phyloP scores from a whole-genome alignment of 2,329 filamentous ascomycete species.

The Sporothrix globosa region DNA sequence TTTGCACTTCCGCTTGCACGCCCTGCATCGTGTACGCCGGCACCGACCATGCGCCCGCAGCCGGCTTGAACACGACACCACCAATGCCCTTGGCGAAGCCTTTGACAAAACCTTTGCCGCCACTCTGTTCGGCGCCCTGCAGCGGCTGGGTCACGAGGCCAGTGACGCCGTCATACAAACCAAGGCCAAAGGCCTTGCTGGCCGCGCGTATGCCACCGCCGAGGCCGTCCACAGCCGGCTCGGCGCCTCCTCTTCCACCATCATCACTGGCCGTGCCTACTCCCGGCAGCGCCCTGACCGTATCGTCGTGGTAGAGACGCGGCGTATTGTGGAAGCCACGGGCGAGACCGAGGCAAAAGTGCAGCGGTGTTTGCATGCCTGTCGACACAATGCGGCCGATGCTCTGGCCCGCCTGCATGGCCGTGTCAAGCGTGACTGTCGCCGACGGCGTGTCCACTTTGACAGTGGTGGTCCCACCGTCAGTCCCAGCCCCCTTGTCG shows the following conservation, averaged over 20 bases:
- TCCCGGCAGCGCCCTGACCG: conserved; percentile 55
- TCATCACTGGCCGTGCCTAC: conserved; percentile 55
- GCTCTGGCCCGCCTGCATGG: conserved; percentile 40
- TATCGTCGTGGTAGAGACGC: conserved; percentile 81
- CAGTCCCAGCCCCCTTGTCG: neutral
- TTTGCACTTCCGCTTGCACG: conserved; percentile 72
- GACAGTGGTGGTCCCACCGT: neutral
- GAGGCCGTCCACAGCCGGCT: conserved; percentile 65
- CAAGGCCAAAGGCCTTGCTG: conserved; percentile 75
- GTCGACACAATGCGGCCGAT: conserved; percentile 73
- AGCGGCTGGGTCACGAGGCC: conserved; percentile 77
- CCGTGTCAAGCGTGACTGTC: conserved; percentile 29
- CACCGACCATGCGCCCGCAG: conserved; percentile 71
- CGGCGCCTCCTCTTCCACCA: conserved; percentile 2
- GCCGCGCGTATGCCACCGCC: conserved; percentile 76
- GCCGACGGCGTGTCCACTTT: conserved; percentile 5
- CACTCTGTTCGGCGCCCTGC: conserved; percentile 50
- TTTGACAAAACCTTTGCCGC: conserved; percentile 66
- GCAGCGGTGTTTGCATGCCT: conserved; percentile 79
- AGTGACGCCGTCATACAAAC: conserved; percentile 77
- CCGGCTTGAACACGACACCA: conserved; percentile 79
- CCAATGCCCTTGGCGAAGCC: conserved; percentile 81
- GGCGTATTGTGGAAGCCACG: conserved; percentile 89
- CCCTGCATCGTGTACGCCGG: conserved; percentile 85
- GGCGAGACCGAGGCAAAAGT: conserved; percentile 79